These are phyloP conservation scores for Immersiporthe knoxdaviesiana DNA, from an alignment of 2,329 filamentous ascomycete species.

Conservation along the genomic window DNA sequence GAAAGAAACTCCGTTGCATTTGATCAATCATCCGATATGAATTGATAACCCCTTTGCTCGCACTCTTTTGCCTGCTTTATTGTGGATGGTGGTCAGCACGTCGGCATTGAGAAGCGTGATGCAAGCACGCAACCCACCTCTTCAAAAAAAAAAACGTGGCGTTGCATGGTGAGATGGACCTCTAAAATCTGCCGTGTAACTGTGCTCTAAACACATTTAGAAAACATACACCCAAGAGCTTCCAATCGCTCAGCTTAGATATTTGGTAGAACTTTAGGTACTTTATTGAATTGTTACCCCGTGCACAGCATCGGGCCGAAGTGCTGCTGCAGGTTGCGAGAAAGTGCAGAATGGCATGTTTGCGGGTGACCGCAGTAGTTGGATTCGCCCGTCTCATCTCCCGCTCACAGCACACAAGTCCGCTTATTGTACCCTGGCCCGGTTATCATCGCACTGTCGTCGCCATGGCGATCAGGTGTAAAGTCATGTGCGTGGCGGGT, in stretches of 20 bases:
- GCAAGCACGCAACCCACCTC: slow-evolving; percentile 13
- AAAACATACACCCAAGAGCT: neutral
- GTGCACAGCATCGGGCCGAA: slow-evolving; percentile 3
- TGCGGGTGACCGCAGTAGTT: neutral
- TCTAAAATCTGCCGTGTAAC: neutral
- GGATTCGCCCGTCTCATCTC: neutral
- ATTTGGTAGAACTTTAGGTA: neutral
- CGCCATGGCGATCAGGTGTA: neutral
- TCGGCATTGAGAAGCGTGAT: slow-evolving; percentile 20
- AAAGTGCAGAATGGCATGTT: neutral
- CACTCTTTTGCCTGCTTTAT: neutral
- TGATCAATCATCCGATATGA: neutral
- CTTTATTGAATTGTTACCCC: neutral
- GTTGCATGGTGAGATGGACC: neutral
- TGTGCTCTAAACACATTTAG: neutral
- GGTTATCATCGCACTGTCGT: neutral
- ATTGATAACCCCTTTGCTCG: neutral
- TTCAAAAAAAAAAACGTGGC: neutral
- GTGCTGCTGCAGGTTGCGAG: neutral
- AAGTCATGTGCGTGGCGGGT: slow-evolving; percentile 18
- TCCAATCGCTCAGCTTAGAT: neutral
- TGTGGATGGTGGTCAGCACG: slow-evolving; percentile 4
- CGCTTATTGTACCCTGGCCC: neutral
- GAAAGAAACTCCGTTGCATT: neutral
- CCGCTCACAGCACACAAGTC: neutral